These are phyloP conservation scores for Ailanthus altissimus DNA, from an alignment of 345 rosid genomes.

Conservation along the genomic window DNA sequence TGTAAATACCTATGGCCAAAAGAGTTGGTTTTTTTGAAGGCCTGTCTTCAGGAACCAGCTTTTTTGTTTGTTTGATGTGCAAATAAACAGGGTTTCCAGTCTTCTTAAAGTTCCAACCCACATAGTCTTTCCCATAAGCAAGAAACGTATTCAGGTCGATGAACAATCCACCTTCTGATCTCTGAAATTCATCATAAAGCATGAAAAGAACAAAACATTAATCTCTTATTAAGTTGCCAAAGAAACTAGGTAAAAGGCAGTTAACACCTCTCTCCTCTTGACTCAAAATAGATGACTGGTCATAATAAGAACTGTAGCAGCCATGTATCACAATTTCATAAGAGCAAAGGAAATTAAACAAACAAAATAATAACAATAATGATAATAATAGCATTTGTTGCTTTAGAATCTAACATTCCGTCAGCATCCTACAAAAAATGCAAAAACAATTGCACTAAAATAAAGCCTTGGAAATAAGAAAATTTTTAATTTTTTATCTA, in stretches of 20 bases:
- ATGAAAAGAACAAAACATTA: not conserved
- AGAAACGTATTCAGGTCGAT: constrained; percentile 87
- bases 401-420: too few species aligned
- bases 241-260: not conserved
- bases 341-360: too few species aligned
- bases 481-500: too few species aligned
- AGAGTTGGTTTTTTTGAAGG: constrained; percentile 88
- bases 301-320: not conserved
- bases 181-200: constrained; percentile 49
- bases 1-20: constrained; percentile 77
- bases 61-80: constrained; percentile 76
- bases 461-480: too few species aligned
- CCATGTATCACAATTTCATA: not conserved
- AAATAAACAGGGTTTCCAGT: constrained; percentile 87
- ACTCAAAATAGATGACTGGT: not conserved
- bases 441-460: not conserved
- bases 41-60: constrained; percentile 78
- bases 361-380: too few species aligned
- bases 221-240: not conserved
- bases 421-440: not conserved
- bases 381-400: too few species aligned
- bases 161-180: constrained; percentile 88
- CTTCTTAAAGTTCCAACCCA: constrained; percentile 88
- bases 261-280: not conserved
- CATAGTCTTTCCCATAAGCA: constrained; percentile 87